A percentile compares a stretch with the other conserved stretches of the same genome.
Evolutionary conservation across 306 rosid genomes (phyloP).

Genomic region (Trichosanthes truncata): DNA sequence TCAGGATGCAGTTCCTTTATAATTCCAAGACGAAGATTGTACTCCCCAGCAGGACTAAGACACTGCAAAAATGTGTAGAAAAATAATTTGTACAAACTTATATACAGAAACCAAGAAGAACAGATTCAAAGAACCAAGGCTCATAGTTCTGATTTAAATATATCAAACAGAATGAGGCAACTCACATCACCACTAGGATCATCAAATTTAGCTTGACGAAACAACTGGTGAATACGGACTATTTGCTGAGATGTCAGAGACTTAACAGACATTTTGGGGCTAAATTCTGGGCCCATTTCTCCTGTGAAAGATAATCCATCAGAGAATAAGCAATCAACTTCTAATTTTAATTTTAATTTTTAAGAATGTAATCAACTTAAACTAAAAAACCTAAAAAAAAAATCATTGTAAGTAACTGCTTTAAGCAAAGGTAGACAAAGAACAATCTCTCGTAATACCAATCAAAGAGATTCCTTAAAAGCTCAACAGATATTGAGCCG

Average conservation of each 20-base stretch:
- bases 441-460: neutral
- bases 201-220: constrained; percentile 97
- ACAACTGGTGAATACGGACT: constrained; percentile 88
- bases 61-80: constrained; percentile 38
- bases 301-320: constrained; percentile 33
- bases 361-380: neutral
- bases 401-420: neutral
- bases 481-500: neutral
- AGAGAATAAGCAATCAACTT: neutral
- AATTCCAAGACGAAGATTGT: constrained; percentile 93
- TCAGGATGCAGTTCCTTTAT: constrained; percentile 97
- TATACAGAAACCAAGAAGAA: neutral
- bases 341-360: too few relatives aligned
- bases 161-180: neutral
- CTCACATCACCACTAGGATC: constrained; percentile 83
- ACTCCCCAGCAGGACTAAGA: constrained; percentile 98
- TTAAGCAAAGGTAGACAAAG: neutral
- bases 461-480: neutral
- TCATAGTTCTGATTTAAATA: neutral
- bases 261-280: constrained; percentile 55
- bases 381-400: neutral
- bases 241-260: constrained; percentile 83
- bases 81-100: neutral
- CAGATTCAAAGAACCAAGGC: neutral
- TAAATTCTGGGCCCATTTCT: constrained; percentile 93